A percentile compares a stretch with the other conserved stretches of the same genome.
These are phyloP conservation scores for Suillus spraguei DNA, from an alignment of 768 basidiomycete species.

Conservation along the genomic window DNA sequence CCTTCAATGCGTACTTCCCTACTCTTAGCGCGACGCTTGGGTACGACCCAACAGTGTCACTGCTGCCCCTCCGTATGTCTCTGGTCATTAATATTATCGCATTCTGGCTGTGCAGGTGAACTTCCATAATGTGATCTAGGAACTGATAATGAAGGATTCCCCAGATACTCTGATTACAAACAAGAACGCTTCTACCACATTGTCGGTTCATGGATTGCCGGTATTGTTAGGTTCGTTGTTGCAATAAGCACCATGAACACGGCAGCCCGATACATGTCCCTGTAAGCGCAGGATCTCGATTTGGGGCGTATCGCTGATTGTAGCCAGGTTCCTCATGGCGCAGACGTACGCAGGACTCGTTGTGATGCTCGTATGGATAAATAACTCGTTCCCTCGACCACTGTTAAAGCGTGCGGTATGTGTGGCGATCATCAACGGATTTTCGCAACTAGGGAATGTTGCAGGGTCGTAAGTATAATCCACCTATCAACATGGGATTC, in stretches of 20 bases:
- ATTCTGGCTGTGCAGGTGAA: conserved; percentile 53
- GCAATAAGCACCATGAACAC: conserved; percentile 66
- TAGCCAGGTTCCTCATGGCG: conserved; percentile 70
- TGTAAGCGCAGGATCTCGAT: conserved; percentile 42
- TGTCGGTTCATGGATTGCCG: conserved; percentile 48
- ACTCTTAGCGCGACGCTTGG: conserved; percentile 76
- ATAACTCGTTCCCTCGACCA: conserved; percentile 68
- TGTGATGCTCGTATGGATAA: conserved; percentile 57
- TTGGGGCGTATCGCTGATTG: conserved; percentile 11
- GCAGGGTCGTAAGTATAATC: conserved; percentile 67
- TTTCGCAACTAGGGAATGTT: conserved; percentile 84
- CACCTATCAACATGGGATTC: conserved; percentile 4
- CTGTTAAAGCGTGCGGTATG: conserved; percentile 85
- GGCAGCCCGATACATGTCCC: conserved; percentile 62
- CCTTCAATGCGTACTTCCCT: conserved; percentile 85
- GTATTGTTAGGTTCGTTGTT: conserved; percentile 70
- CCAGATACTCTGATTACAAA: conserved; percentile 67
- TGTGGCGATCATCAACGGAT: conserved; percentile 78
- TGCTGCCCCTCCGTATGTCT: conserved; percentile 73
- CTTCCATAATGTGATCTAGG: conserved; percentile 2
- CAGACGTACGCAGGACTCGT: conserved; percentile 75
- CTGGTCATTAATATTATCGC: conserved; percentile 56
- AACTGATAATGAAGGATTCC: not conserved
- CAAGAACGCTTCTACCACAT: conserved; percentile 79
- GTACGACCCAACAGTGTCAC: conserved; percentile 59